Evolutionary conservation across 2,329 filamentous ascomycete species (phyloP), one percentile per base, ranked within the genome.

Genomic region (Cladosporium oxysporum): DNA sequence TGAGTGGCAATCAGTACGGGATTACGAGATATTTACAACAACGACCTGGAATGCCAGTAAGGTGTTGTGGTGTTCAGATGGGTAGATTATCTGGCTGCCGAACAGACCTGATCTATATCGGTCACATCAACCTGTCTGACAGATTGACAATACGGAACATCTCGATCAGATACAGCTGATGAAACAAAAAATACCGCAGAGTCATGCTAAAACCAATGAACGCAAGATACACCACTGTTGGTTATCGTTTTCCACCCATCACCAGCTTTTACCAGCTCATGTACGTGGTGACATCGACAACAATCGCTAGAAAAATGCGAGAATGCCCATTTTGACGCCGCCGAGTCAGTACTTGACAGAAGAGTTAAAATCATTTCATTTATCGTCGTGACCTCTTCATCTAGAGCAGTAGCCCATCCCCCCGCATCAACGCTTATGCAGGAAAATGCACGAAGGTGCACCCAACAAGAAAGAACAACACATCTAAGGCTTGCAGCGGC

Each of bases 401-500:
- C 41, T 47, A 47, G 6, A 47, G 41, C n/a, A 21, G 41, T 47
- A 21, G 7, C 21, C 41, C n/a, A 47, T 47, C 10, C n/a, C 21
- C 18, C 41, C 41, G 18, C 41, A 21, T 12, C n/a, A 47, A 47
- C 41, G 41, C 41, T 47, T 47, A 21, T 47, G 41, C 41, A 47
- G 41, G n/a, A 3, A 47, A 47, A 47, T 4, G 10, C 2, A 47
- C 41, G 21, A 21, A 47, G 41, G 8, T 11, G 21, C 41, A n/a
- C 41, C 41, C 7, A 47, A 21, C 7, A 21, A 21, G n/a, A 47
- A 44, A 47, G 18, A 29, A 33, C 16, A 29, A n/a, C 52, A 29
- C 52, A 8, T 58, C 55, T 58, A 93, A 74, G 91, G 91, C 80
- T 90, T 92, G 84, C 90, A 92, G 67, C 91, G 86, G 61, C 89